Evolutionary conservation across 1,284 basidiomycete genomes (phyloP), one percentile per base, ranked within the genome.

Genomic region (Sutorius eximius): DNA sequence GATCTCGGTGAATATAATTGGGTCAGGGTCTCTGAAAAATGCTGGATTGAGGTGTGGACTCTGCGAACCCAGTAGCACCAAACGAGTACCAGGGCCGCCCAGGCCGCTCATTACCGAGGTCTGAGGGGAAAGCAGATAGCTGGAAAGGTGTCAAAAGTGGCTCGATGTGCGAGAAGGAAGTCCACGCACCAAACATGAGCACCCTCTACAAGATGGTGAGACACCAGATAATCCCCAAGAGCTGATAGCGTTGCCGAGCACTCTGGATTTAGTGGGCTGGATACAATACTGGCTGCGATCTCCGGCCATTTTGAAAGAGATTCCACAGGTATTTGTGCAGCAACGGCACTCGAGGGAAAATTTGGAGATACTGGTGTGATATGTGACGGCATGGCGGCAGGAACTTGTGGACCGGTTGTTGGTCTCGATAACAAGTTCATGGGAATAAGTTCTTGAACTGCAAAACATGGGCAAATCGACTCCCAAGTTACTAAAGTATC

Each of bases 1-100:
- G 40, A 98, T 87, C 75, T 99, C 97, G 7, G 94, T 89, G 61
- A 98, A 85, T 58, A 97, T 83, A 55, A 95, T 79, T 8, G 87
- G 76, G 68, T 98, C 95, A 10, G 82, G 73, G 67, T 95, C 86
- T 64, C 82, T 85, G 64, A 80, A 75, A 65, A 87, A 88, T 36
- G 73, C 77, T 0, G 82, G 76, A 51, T 73, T 75, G 15, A 65
- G 64, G 41, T 76, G 75, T 0, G 87, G 87, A 66, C 75, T 84
- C 45, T 78, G 81, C 24, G 83, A 80, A 12, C 91, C 89, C 34
- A 91, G 68, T 24, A 94, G 73, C 13, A 83, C 76, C 40, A 92
- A 74, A 29, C 89, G 83, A 44, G 80, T 78, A 16, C 82, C 73
- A 7, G 82, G 80, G 52, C 80, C 78, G 15, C 85, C 85, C 40